phyloP scores from a whole-genome alignment of 2,329 filamentous ascomycete species.

The Pseudovirgaria hyperparasitica region DNA sequence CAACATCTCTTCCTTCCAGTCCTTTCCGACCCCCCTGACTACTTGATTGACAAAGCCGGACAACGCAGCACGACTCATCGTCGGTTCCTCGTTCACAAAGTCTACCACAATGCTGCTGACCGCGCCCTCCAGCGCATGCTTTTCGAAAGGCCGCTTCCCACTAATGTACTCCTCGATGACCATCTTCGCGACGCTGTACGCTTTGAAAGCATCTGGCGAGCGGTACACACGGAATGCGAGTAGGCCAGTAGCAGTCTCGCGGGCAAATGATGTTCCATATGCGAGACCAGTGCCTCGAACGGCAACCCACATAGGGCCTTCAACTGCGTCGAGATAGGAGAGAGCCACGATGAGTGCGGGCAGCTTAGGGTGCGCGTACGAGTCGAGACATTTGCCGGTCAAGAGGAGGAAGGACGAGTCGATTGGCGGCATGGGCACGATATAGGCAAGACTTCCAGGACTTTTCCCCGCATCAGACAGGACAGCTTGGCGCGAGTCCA shows the following conservation, averaged over 20 bases:
- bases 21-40: slow-evolving; percentile 59
- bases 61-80: slow-evolving; percentile 68
- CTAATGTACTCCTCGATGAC: slow-evolving; percentile 64
- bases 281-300: slow-evolving; percentile 88
- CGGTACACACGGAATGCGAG: slow-evolving; percentile 81
- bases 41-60: slow-evolving; percentile 76
- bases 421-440: slow-evolving; percentile 83
- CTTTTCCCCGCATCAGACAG: slow-evolving; percentile 62
- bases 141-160: slow-evolving; percentile 61
- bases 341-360: slow-evolving; percentile 80
- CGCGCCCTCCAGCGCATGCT: slow-evolving; percentile 74
- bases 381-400: slow-evolving; percentile 59
- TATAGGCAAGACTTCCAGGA: slow-evolving; percentile 62
- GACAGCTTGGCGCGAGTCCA: slow-evolving; percentile 56
- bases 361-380: slow-evolving; percentile 62
- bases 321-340: slow-evolving; percentile 82
- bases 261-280: slow-evolving; percentile 72
- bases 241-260: slow-evolving; percentile 66
- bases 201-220: slow-evolving; percentile 78
- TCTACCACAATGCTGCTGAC: slow-evolving; percentile 78
- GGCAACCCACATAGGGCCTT: slow-evolving; percentile 88
- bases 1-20: slow-evolving; percentile 68
- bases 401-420: slow-evolving; percentile 84
- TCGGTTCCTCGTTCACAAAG: slow-evolving; percentile 80
- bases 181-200: slow-evolving; percentile 62